Base-by-base conservation (phyloP, 768 basidiomycete genomes). In the Leccinum subtestaceum region DNA sequence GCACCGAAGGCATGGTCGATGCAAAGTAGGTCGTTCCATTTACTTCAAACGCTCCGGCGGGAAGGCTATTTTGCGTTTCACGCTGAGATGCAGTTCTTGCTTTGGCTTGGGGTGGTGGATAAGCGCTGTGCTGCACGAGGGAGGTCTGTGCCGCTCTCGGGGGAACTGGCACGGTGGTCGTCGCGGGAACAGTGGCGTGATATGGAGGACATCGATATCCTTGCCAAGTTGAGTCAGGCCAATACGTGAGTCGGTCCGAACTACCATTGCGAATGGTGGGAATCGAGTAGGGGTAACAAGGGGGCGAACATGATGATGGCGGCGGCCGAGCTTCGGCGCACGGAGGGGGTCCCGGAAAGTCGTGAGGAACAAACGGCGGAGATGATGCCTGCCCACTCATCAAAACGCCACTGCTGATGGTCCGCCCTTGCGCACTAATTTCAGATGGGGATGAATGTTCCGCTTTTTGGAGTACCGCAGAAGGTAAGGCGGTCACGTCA, bases 271-370 rank as follows among this genome's bases (percentile, higher is more conserved):
- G 60, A 63, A 53, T 3, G 17, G 15, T 21, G 21, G 23, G 2
- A 53, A 32, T 47, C 38, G 25, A 34, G 25, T 48, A 55, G 19
- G n/a, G 31, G 38, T 31, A 52, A 57, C 11, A 29, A 13, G 45
- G 19, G 19, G 48, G 72, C 77, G 57, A 66, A 78, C 76, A 74
- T 45, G 71, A 74, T 45, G 71, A 61, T 45, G 67, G 56, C 47
- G 67, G 64, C 19, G 69, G 70, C 27, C 63, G 64, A 4, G 74
- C 70, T 55, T 75, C 75, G 27, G 71, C 67, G 57, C 72, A 72
- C 25, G 61, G 74, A 54, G 72, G 73, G 36, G 67, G 63, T n/a
- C 56, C 52, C 13, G 31, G 17, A 43, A 38, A 51, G 8, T 36
- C 46, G 52, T 62, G 58, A 8, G 17, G 23, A 36, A 29, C 19